A percentile compares a stretch with the other conserved stretches of the same genome.
Conservation (phyloP, 192 early-diverging fungal genomes). For the Linnemannia zychae region DNA sequence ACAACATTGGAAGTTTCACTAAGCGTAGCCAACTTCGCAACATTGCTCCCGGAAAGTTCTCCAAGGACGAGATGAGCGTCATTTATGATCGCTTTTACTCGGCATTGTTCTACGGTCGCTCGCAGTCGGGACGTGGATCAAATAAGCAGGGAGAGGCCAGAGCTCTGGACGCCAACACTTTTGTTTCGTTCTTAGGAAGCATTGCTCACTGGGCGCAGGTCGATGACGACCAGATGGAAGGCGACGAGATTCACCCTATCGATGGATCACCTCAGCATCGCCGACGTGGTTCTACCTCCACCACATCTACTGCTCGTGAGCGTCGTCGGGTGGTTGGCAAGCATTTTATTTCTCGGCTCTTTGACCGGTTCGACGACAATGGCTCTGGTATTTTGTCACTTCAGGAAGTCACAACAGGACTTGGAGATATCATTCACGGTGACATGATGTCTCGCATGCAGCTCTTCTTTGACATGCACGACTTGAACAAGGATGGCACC, state of each 20-base stretch:
- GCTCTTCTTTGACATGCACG: conserved; percentile 88
- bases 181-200: conserved; percentile 82
- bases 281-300: conserved; percentile 43
- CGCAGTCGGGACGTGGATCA: conserved; percentile 39
- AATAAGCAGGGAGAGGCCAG: conserved; percentile 51
- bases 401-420: conserved; percentile 83
- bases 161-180: conserved; percentile 76
- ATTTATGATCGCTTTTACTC: conserved; percentile 93
- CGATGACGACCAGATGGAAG: conserved; percentile 47
- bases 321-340: conserved; percentile 40
- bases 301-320: conserved; percentile 47
- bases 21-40: conserved; percentile 92
- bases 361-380: conserved; percentile 67
- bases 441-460: conserved; percentile 85
- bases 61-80: conserved; percentile 86
- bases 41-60: conserved; percentile 81
- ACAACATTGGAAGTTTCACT: conserved; percentile 93
- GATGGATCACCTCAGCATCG: conserved; percentile 28
- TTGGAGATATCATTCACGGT: conserved; percentile 80
- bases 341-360: conserved; percentile 61
- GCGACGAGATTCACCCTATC: conserved; percentile 24
- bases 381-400: conserved; percentile 73
- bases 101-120: conserved; percentile 76
- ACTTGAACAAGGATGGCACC: conserved; percentile 71
- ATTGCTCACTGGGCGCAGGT: conserved; percentile 76